Evolutionary conservation across 108 stramenopile genomes (phyloP).

Genomic region (Skeletonema costatum): DNA sequence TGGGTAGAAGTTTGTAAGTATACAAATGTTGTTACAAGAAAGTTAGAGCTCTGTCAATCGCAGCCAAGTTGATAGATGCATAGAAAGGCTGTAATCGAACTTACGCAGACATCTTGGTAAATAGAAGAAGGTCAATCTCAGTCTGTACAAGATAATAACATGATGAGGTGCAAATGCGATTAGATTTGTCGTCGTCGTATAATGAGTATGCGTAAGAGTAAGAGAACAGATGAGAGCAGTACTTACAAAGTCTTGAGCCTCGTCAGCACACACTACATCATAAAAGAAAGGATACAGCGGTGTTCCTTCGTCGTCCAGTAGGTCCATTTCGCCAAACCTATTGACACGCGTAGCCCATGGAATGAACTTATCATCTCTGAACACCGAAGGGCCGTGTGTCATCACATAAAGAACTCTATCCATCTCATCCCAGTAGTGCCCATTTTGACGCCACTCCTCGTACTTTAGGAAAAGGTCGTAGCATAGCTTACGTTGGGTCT

Average conservation of each 20-base stretch:
- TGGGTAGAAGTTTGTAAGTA: neutral
- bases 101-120: constrained; percentile 8
- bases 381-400: constrained; percentile 1
- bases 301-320: constrained; percentile 10
- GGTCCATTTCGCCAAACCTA: constrained; percentile 7
- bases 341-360: constrained; percentile 6
- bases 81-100: neutral
- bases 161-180: neutral
- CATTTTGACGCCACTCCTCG: neutral
- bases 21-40: neutral
- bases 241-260: constrained; percentile 14
- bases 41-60: neutral
- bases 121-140: constrained; percentile 5
- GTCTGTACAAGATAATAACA: neutral
- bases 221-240: neutral
- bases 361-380: constrained; percentile 8
- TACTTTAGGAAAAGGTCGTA: constrained; percentile 6
- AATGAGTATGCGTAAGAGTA: no score
- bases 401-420: constrained; percentile 18
- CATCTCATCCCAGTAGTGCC: constrained; percentile 7
- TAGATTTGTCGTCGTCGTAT: neutral
- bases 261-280: constrained; percentile 13
- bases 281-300: constrained; percentile 14
- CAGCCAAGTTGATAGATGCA: neutral
- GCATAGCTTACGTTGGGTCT: neutral